phyloP scores from a whole-genome alignment of 83 land plant species.

The Thuja plicata region DNA sequence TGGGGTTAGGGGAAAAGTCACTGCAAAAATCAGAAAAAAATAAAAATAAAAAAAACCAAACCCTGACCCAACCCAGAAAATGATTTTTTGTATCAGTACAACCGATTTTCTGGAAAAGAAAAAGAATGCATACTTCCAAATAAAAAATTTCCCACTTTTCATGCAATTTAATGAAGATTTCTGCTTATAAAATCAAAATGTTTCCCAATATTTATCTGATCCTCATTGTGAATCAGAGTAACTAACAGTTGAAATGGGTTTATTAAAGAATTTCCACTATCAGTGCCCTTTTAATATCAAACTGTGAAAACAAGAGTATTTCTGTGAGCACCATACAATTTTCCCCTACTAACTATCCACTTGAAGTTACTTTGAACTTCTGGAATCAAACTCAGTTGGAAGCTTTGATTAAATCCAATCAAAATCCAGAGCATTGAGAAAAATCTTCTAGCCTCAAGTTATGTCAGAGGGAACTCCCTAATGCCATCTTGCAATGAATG shows the following conservation, averaged over 20 bases:
- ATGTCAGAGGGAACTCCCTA: neutral
- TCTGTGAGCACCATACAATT: neutral
- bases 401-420: neutral
- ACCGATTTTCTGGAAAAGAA: no score
- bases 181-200: neutral
- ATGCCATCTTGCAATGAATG: neutral
- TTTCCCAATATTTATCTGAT: neutral
- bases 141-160: no score
- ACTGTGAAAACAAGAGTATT: neutral
- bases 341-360: neutral
- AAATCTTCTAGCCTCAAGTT: neutral
- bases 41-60: no score
- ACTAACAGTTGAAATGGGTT: neutral
- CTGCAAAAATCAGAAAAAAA: no score
- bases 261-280: neutral
- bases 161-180: no score
- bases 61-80: no score
- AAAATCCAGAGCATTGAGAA: neutral
- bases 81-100: no score
- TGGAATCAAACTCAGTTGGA: neutral
- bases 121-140: no score
- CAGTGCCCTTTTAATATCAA: neutral
- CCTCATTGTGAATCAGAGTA: neutral
- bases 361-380: neutral
- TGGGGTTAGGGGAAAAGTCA: no score